phyloP scores from a whole-genome alignment of 2,329 filamentous ascomycete species.

The Aschersonia sp. region DNA sequence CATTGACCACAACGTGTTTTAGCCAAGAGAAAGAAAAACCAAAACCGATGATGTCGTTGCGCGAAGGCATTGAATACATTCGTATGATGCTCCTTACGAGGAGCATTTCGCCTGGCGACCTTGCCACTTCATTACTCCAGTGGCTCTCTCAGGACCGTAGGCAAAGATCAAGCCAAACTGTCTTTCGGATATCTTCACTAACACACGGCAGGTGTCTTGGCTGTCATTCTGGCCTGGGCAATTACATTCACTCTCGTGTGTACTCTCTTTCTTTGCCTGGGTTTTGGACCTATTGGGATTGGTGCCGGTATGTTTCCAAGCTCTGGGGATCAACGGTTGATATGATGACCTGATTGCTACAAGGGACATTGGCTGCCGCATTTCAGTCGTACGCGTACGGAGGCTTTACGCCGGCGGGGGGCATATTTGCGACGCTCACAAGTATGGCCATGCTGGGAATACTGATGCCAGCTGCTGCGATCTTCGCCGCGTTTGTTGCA shows the following conservation, averaged over 20 bases:
- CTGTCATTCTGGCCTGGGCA: background rate
- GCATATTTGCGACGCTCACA: background rate
- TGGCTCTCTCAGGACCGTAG: too few relatives aligned
- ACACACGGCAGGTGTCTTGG: background rate
- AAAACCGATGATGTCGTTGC: too few relatives aligned
- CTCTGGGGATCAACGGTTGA: background rate
- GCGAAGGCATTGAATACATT: too few relatives aligned
- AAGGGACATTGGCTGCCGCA: background rate
- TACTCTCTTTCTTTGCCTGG: background rate
- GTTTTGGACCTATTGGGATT: background rate
- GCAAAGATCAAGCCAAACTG: background rate
- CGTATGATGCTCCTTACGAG: too few relatives aligned
- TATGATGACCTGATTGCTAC: background rate
- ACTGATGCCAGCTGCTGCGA: conserved; percentile 3
- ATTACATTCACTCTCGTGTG: background rate
- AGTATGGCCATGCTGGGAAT: conserved; percentile 4
- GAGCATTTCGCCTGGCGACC: too few relatives aligned
- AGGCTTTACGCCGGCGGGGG: conserved; percentile 1
- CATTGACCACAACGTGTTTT: too few relatives aligned
- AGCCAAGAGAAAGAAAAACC: too few relatives aligned
- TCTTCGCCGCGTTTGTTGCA: background rate
- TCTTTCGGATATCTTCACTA: too few relatives aligned
- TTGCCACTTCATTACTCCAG: too few relatives aligned
- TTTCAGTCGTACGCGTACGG: conserved; percentile 2
- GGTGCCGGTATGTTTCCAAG: background rate